Percentiles rank a stretch among this genome's conserved stretches.
Evolutionary conservation across 257 asterid genomes (phyloP).

Genomic region (Vinca minor): DNA sequence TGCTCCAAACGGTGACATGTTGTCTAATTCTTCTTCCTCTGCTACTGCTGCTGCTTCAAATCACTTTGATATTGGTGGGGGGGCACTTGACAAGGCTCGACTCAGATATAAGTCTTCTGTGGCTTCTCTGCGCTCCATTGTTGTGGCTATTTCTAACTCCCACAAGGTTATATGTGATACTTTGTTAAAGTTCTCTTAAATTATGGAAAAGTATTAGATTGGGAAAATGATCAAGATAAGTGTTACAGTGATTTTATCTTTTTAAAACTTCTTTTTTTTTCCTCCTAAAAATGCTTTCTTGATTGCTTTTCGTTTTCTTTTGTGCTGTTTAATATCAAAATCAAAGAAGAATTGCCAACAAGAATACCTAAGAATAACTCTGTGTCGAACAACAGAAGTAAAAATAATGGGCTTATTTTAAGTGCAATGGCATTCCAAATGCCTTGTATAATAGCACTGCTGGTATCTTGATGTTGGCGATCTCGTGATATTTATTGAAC

Average conservation of each 20-base stretch:
- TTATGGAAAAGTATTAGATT: neutral
- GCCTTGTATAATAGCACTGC: no score
- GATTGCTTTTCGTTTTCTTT: neutral
- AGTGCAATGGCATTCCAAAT: no score
- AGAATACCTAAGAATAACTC: neutral
- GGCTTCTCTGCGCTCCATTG: constrained; percentile 57
- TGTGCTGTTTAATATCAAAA: neutral
- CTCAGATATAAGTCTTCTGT: constrained; percentile 64
- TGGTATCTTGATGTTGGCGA: no score
- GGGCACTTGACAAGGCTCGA: constrained; percentile 85
- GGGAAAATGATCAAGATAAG: neutral
- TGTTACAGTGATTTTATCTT: neutral
- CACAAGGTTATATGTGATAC: constrained; percentile 40
- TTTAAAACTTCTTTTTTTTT: neutral
- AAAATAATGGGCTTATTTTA: no score
- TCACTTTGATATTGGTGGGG: constrained; percentile 63
- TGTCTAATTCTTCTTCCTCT: constrained; percentile 50
- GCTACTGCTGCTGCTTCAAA: constrained; percentile 32
- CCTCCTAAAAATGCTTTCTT: neutral
- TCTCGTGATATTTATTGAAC: no score
- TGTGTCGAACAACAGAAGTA: neutral
- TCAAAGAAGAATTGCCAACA: neutral
- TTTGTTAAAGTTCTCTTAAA: neutral
- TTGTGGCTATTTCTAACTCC: constrained; percentile 48
- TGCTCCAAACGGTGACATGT: constrained; percentile 42